Evolutionary conservation across 805 yeast genomes (phyloP).

Genomic region (Zygotorulaspora chibaensis): DNA sequence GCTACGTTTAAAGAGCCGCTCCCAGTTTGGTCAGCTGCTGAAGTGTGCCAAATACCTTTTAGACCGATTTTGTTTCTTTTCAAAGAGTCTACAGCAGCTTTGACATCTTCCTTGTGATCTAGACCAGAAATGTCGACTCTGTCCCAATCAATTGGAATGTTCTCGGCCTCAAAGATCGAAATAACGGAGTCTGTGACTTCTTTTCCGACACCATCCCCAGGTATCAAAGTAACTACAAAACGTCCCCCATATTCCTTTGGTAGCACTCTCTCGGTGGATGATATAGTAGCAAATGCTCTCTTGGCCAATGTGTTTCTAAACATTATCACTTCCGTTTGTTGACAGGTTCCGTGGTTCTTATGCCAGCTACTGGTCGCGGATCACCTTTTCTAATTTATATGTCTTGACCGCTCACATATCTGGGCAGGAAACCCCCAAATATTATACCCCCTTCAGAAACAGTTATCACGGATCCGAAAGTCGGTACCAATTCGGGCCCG

Average conservation of each 20-base stretch:
- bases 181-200: conserved; percentile 93
- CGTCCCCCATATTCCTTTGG: conserved; percentile 94
- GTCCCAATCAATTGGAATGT: conserved; percentile 93
- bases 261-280: conserved; percentile 57
- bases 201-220: conserved; percentile 98
- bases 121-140: conserved; percentile 63
- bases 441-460: background rate
- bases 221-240: conserved; percentile 89
- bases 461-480: conserved; percentile 1
- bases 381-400: background rate
- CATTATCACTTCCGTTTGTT: conserved; percentile 20
- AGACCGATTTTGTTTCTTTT: conserved; percentile 96
- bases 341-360: too few species aligned
- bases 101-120: conserved; percentile 55
- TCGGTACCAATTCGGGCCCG: background rate
- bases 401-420: too few species aligned
- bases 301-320: conserved; percentile 31
- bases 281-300: conserved; percentile 51
- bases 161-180: conserved; percentile 79
- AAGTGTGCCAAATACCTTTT: conserved; percentile 93
- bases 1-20: conserved; percentile 91
- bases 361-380: too few species aligned
- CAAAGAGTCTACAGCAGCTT: conserved; percentile 82
- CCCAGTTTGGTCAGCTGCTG: conserved; percentile 67
- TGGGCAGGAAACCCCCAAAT: background rate